A percentile compares a stretch with the other conserved stretches of the same genome.
Conservation (phyloP, 208 protist species). For the Leishmania gerbilli region DNA sequence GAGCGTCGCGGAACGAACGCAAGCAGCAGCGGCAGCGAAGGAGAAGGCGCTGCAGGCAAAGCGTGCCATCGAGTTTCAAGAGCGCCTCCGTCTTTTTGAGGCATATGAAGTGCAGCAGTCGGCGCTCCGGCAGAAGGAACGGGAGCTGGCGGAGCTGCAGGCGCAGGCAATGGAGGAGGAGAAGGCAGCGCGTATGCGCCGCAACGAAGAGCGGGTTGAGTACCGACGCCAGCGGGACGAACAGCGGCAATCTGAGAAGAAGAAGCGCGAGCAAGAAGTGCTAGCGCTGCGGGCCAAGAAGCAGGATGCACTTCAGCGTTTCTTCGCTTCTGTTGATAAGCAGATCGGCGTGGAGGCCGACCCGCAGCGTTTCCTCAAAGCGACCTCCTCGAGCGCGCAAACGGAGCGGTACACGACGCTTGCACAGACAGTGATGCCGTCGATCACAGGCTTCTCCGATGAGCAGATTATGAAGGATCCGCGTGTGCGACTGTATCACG, state of each 20-base stretch:
- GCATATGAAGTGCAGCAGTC: slow-evolving; percentile 43
- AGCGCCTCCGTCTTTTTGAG: slow-evolving; percentile 51
- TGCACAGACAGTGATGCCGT: slow-evolving; percentile 33
- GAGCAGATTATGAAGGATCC: slow-evolving; percentile 84
- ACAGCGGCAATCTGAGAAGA: slow-evolving; percentile 35
- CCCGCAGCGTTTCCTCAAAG: slow-evolving; percentile 53
- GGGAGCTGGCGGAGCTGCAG: slow-evolving; percentile 31
- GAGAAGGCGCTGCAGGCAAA: slow-evolving; percentile 37
- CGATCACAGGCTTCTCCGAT: slow-evolving; percentile 61
- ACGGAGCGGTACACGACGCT: slow-evolving; percentile 43
- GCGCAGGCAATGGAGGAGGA: slow-evolving; percentile 42
- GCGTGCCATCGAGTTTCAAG: slow-evolving; percentile 59
- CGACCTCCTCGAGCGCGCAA: slow-evolving; percentile 66
- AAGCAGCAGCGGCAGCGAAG: slow-evolving; percentile 9
- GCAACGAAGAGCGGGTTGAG: slow-evolving; percentile 61
- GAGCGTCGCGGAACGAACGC: slow-evolving; percentile 31
- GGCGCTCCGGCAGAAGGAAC: slow-evolving; percentile 51
- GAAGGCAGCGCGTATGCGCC: slow-evolving; percentile 38
- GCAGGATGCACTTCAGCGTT: slow-evolving; percentile 58
- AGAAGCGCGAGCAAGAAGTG: slow-evolving; percentile 46
- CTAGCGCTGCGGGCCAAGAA: slow-evolving; percentile 46
- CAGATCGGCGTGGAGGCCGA: slow-evolving; percentile 67
- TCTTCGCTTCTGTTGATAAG: slow-evolving; percentile 71
- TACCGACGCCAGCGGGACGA: slow-evolving; percentile 52
- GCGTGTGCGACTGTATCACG: slow-evolving; percentile 78